phyloP scores from a whole-genome alignment of 129 eudicot species.

The Daucus carota region DH1_v3.0 NC_030381.2:30527001-30527500 shows the following conservation, averaged over 20 bases:
- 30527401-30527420: too few relatives aligned
- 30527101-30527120: neutral
- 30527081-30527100: neutral
- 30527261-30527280: neutral
- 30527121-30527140: neutral
- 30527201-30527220: neutral
- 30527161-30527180: neutral
- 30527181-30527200: neutral
- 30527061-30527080: conserved; percentile 18
- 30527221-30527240: neutral
- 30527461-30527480: too few relatives aligned
- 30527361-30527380: neutral
- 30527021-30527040: neutral
- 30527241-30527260: neutral
- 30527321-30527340: too few relatives aligned
- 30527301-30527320: neutral
- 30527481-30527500: neutral
- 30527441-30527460: too few relatives aligned
- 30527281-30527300: neutral
- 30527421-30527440: neutral
- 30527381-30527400: too few relatives aligned
- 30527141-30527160: neutral
- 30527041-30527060: conserved; percentile 2
- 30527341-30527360: neutral
- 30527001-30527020: neutral